Evolutionary conservation across 140 eudicot genomes (phyloP).

Genomic region (Senecio squalidus): DNA sequence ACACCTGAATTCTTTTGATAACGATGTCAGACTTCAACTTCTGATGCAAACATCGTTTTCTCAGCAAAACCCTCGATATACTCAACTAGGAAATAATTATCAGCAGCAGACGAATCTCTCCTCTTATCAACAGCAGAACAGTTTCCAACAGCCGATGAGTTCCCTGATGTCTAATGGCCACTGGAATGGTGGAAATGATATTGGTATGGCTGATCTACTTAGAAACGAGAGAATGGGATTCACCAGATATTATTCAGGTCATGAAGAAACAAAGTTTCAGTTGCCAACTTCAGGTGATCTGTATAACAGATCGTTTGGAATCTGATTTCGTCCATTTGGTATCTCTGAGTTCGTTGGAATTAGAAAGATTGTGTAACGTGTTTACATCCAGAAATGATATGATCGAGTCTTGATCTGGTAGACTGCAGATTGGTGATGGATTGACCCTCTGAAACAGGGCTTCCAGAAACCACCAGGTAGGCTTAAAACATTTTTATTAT

Average conservation of each 20-base stretch:
- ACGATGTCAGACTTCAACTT: conserved; percentile 16
- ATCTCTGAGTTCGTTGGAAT: conserved; percentile 18
- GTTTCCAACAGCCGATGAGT: conserved; percentile 19
- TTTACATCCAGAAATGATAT: conserved; percentile 12
- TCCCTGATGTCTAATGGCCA: conserved; percentile 21
- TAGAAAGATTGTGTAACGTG: conserved; percentile 9
- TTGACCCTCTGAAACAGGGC: conserved; percentile 35
- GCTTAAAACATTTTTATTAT: not conserved
- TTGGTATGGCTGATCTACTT: conserved; percentile 12
- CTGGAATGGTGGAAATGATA: conserved; percentile 28
- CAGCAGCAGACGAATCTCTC: conserved; percentile 11
- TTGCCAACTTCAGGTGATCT: conserved; percentile 62
- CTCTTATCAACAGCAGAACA: conserved; percentile 17
- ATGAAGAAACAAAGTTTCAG: conserved; percentile 65
- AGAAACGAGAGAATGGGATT: conserved; percentile 27
- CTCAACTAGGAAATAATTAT: not conserved
- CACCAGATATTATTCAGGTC: conserved; percentile 50
- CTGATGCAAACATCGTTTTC: conserved; percentile 31
- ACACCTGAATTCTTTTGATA: conserved; percentile 11
- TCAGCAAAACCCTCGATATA: conserved; percentile 26
- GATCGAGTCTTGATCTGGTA: conserved; percentile 27
- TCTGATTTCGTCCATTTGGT: conserved; percentile 34
- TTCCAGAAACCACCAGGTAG: conserved; percentile 58
- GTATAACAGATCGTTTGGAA: conserved; percentile 69
- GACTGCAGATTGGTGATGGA: conserved; percentile 40